Conservation (phyloP, 257 asterid genomes). For the Asclepias syriaca region DNA sequence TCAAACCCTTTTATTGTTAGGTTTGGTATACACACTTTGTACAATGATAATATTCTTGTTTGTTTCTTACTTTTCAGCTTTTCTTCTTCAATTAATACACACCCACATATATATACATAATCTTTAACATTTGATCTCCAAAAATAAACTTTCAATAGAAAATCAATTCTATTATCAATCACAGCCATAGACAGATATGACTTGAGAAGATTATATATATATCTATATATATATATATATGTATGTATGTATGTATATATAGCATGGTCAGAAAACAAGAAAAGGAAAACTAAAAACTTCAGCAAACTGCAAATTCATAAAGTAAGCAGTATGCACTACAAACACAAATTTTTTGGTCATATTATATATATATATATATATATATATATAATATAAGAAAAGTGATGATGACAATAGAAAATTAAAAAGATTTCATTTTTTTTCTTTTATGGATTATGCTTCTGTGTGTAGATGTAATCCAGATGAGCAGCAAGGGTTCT, state of each 20-base stretch:
- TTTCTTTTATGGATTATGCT: slow-evolving; percentile 32
- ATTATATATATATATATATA: not conserved
- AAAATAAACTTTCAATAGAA: not conserved
- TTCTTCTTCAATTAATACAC: not conserved
- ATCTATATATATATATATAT: not conserved
- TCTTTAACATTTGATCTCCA: not conserved
- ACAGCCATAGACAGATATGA: not conserved
- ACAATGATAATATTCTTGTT: too few relatives aligned
- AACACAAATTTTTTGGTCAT: not conserved
- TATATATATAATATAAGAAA: not conserved
- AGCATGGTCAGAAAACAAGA: not conserved
- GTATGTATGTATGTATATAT: too few relatives aligned
- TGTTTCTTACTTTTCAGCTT: too few relatives aligned
- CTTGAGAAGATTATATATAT: too few relatives aligned
- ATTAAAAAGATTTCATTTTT: not conserved
- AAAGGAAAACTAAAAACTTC: not conserved
- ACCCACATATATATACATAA: too few relatives aligned
- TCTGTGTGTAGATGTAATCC: slow-evolving; percentile 68
- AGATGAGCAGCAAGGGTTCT: slow-evolving; percentile 52
- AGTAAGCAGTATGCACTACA: not conserved
- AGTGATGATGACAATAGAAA: not conserved
- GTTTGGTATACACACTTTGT: not conserved
- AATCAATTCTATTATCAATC: too few relatives aligned
- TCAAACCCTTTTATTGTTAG: slow-evolving; percentile 4
- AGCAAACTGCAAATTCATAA: not conserved